Conservation (phyloP, 2,329 filamentous ascomycete species). For the Pestalotiopsis fici region DNA sequence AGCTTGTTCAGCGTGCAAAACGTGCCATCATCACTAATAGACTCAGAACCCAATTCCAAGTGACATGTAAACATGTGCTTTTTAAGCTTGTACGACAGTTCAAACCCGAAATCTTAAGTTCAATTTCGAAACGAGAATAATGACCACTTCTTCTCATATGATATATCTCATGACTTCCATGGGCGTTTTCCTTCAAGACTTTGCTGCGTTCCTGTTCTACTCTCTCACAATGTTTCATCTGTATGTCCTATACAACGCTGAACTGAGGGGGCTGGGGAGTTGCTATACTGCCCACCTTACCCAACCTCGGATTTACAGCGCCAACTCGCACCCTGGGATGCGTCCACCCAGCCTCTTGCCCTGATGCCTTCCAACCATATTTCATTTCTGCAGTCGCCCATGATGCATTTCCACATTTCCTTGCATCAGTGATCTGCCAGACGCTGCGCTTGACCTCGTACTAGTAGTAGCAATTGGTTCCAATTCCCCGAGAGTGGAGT, state of each 20-base stretch:
- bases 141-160: neutral
- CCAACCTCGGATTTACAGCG: conserved; percentile 6
- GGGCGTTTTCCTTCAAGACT: neutral
- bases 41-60: neutral
- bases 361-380: conserved; percentile 3
- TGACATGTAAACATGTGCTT: neutral
- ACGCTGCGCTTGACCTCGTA: neutral
- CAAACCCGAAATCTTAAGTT: neutral
- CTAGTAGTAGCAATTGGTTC: conserved; percentile 5
- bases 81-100: neutral
- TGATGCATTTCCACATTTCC: conserved; percentile 8
- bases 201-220: neutral
- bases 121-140: neutral
- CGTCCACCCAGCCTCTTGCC: conserved; percentile 4
- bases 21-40: neutral
- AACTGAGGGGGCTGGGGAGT: conserved; percentile 3
- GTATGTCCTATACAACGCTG: neutral
- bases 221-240: conserved; percentile 2
- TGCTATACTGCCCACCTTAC: neutral
- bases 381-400: conserved; percentile 8
- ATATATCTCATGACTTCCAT: neutral
- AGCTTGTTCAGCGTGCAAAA: neutral
- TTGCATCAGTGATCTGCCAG: conserved; percentile 3
- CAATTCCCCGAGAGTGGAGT: conserved; percentile 4
- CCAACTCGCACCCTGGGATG: neutral